Evolutionary conservation across 352 stramenopile species (phyloP).

Genomic region (Phytophthora capsici): DNA sequence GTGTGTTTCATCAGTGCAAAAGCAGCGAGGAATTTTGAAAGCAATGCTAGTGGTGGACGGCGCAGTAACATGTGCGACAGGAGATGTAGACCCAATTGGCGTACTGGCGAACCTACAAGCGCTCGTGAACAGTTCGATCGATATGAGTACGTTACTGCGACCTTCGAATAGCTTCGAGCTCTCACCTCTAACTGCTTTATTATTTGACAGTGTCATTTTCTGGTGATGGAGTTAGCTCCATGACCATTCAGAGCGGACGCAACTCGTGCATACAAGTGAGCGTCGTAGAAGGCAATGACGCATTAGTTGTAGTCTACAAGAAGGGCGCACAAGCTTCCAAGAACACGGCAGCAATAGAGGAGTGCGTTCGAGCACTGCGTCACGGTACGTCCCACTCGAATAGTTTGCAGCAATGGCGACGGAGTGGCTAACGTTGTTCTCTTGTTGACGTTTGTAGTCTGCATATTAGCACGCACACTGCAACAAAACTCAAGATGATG

Average conservation of each 20-base stretch:
- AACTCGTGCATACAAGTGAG: conserved; percentile 90
- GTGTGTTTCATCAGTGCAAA: conserved; percentile 66
- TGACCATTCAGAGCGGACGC: conserved; percentile 88
- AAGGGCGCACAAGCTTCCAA: conserved; percentile 69
- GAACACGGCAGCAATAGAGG: conserved; percentile 81
- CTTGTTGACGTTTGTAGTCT: conserved; percentile 42
- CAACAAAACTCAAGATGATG: conserved; percentile 67
- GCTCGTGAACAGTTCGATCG: conserved; percentile 82
- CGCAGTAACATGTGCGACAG: conserved; percentile 79
- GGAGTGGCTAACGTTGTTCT: not conserved
- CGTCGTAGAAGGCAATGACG: conserved; percentile 77
- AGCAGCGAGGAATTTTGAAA: conserved; percentile 88
- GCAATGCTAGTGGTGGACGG: conserved; percentile 90
- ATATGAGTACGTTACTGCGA: conserved; percentile 76
- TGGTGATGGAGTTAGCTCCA: conserved; percentile 77
- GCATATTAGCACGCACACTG: conserved; percentile 69
- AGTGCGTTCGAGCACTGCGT: conserved; percentile 79
- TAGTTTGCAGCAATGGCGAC: not conserved
- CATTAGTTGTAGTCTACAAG: conserved; percentile 89
- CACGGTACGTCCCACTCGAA: conserved; percentile 54
- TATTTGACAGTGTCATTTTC: conserved; percentile 76
- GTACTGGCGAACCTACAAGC: conserved; percentile 91
- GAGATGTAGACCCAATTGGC: conserved; percentile 91
- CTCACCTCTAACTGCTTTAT: conserved; percentile 7
- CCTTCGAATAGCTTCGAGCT: not conserved